Conservation (phyloP, 768 basidiomycete species). For the Rhizopogon vesiculosus region DNA sequence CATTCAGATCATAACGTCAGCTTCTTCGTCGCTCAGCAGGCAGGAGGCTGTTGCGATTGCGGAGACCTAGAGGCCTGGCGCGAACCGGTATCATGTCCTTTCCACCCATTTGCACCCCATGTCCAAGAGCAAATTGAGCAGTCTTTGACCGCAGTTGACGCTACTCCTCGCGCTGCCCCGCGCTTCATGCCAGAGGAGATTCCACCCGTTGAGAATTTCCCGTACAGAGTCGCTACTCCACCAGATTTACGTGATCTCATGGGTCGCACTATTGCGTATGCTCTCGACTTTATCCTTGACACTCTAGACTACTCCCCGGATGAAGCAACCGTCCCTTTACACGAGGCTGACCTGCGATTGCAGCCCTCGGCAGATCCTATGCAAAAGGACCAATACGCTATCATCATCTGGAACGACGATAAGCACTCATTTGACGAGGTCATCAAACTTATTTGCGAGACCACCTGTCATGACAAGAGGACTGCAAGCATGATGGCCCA, state of each 20-base stretch:
- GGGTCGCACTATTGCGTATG: constrained; percentile 67
- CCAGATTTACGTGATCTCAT: constrained; percentile 71
- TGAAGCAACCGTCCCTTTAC: constrained; percentile 61
- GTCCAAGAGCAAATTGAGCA: constrained; percentile 16
- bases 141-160: constrained; percentile 17
- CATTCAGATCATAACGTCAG: constrained; percentile 88
- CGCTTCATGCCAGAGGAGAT: constrained; percentile 43
- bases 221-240: constrained; percentile 52
- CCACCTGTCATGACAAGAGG: constrained; percentile 43
- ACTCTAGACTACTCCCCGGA: constrained; percentile 81
- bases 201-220: constrained; percentile 57
- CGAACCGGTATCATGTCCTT: constrained; percentile 57
- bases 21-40: constrained; percentile 90
- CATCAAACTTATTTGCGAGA: constrained; percentile 62
- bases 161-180: constrained; percentile 39
- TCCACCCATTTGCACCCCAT: constrained; percentile 54
- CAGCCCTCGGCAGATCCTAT: constrained; percentile 77
- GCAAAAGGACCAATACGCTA: constrained; percentile 73
- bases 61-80: constrained; percentile 91
- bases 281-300: constrained; percentile 79
- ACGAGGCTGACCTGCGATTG: constrained; percentile 65
- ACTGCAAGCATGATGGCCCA: constrained; percentile 55
- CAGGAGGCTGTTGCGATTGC: constrained; percentile 93
- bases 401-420: constrained; percentile 96
- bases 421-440: constrained; percentile 93